These are phyloP conservation scores for Pyrus hybrid DNA, from an alignment of 331 rosid genomes.

Conservation along the genomic window DNA sequence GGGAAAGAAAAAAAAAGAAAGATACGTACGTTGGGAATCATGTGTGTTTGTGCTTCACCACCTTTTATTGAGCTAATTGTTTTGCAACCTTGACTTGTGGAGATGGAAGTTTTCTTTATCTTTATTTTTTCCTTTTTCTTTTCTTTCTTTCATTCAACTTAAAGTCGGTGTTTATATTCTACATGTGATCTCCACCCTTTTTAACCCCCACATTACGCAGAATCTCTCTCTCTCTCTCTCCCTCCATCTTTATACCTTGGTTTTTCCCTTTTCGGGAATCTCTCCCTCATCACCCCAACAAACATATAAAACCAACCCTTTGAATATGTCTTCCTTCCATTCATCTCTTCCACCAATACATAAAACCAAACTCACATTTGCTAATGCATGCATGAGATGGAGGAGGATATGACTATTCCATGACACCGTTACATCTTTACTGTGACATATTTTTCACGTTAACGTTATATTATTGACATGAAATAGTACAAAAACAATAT, in stretches of 20 bases:
- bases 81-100: constrained; percentile 49
- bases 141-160: constrained; percentile 32
- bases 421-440: rapidly evolving
- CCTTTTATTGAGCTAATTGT: constrained; percentile 35
- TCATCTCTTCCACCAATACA: constrained; percentile 29
- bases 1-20: not conserved
- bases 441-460: no score
- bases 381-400: not conserved
- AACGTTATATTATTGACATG: no score
- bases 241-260: constrained; percentile 1
- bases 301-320: constrained; percentile 52
- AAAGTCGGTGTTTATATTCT: constrained; percentile 32
- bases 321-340: constrained; percentile 52
- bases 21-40: constrained; percentile 27
- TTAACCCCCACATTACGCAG: constrained; percentile 29
- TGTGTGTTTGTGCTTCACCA: constrained; percentile 59
- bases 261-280: constrained; percentile 46
- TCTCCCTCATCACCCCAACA: constrained; percentile 49
- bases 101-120: constrained; percentile 4
- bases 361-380: not conserved
- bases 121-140: constrained; percentile 11
- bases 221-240: constrained; percentile 15
- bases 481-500: no score
- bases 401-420: not conserved
- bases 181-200: constrained; percentile 43